Conservation (phyloP, 2,329 filamentous ascomycete species). For the Xylaria sp. region DNA sequence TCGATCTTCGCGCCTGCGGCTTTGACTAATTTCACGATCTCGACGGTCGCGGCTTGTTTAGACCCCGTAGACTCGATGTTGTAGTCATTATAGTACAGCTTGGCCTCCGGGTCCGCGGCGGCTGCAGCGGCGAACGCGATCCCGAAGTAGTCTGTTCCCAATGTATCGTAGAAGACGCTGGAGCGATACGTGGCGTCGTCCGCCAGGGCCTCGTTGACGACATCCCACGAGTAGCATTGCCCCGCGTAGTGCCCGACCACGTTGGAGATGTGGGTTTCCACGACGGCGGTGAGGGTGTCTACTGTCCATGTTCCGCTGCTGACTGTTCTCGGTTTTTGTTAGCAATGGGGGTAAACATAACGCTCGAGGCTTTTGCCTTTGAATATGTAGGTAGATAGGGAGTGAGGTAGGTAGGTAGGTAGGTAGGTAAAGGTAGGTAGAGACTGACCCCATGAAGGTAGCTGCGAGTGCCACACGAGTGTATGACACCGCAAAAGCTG, state of each 20-base stretch:
- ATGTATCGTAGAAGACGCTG: conserved; percentile 59
- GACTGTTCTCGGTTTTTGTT: conserved; percentile 31
- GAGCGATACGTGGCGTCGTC: conserved; percentile 61
- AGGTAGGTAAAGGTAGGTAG: too few relatives aligned
- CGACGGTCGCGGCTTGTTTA: conserved; percentile 52
- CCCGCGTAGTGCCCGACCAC: conserved; percentile 64
- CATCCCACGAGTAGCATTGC: conserved; percentile 68
- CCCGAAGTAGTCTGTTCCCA: conserved; percentile 62
- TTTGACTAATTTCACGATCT: conserved; percentile 54
- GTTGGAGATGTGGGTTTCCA: conserved; percentile 66
- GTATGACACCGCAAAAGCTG: conserved; percentile 68
- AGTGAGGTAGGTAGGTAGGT: too few relatives aligned
- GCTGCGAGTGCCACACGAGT: conserved; percentile 37
- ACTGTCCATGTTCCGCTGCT: conserved; percentile 59
- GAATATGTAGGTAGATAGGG: too few relatives aligned
- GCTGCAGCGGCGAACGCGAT: conserved; percentile 63
- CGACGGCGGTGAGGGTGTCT: conserved; percentile 58
- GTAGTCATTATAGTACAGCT: conserved; percentile 65
- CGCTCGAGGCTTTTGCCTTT: too few relatives aligned
- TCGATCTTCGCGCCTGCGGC: conserved; percentile 62
- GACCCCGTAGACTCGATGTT: conserved; percentile 60
- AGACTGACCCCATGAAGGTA: conserved; percentile 27
- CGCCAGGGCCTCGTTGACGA: conserved; percentile 67
- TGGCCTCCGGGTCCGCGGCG: conserved; percentile 59
- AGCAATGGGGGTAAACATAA: conserved; percentile 34